Evolutionary conservation across 2,329 filamentous ascomycete genomes (phyloP), one percentile per base, ranked within the genome.

Genomic region (Alternaria ventricosa): DNA sequence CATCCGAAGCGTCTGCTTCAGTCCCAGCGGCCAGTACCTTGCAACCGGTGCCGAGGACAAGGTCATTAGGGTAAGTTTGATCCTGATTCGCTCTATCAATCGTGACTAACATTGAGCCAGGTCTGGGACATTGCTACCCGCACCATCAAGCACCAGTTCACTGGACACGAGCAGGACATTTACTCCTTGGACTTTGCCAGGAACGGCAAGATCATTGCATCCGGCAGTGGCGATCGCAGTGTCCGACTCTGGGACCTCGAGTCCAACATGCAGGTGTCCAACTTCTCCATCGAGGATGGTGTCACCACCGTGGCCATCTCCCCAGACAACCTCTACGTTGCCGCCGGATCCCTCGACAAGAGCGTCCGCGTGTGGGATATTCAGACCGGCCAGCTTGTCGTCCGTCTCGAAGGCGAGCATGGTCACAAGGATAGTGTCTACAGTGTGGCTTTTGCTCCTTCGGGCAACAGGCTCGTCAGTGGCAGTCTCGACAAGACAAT

Each of bases 381-480:
- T 43, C 88, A 89, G 69, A 92, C 88, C 63, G 95, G 94, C 57
- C 93, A 91, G 77, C 87, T 97, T 13, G 89, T 97, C 56, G 95
- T 97, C 82, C 91, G 95, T 41, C 89, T 98, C 12, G 95, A 99
- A 80, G 95, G 94, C 18, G 90, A 93, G 6, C 92, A 96, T 68
- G 96, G 96, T 12, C 96, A 98, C 85, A 97, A 97, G 82, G 96
- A 99, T 67, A 96, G 92, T 72, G 96, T 98, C 22, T 98, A 98
- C 81, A 95, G 91, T 12, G 96, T 99, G 22, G 95, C 96, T 0
- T 99, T 99, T 81, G 94, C 94, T 13, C 96, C 96, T 27, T 95
- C 92, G 73, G 95, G 95, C 65, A 92, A 94, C 74, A 93, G 97
- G 71, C 89, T 99, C 44, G 95, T 98, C 76, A 96, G 92, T 74